Conservation (phyloP, 2,329 filamentous ascomycete genomes). For the Hypoxylon sp. region DNA sequence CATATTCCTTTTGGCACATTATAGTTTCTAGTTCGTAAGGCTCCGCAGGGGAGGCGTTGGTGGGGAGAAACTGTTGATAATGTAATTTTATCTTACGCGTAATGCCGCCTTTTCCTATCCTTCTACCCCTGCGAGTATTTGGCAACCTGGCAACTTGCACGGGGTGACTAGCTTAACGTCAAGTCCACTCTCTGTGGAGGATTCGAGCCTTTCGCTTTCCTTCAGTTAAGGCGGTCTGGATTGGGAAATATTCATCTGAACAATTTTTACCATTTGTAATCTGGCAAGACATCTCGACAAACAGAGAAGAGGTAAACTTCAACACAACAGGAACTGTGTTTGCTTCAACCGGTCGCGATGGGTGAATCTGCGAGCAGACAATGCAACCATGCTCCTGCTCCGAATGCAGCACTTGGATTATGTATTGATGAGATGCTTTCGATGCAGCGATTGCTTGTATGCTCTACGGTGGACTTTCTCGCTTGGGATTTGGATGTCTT, state of each 20-base stretch:
- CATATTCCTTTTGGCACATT: neutral
- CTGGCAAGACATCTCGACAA: too few species aligned
- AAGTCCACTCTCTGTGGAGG: neutral
- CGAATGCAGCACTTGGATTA: neutral
- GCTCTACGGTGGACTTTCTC: neutral
- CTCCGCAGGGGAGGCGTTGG: neutral
- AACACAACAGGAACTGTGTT: neutral
- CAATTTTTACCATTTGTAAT: too few species aligned
- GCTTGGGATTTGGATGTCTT: neutral
- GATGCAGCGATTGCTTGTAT: neutral
- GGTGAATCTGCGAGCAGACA: neutral
- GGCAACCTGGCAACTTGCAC: neutral
- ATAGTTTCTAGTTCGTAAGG: neutral
- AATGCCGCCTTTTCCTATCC: neutral
- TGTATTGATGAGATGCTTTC: neutral
- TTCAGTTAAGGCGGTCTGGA: neutral
- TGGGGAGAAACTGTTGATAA: neutral
- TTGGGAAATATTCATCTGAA: too few species aligned
- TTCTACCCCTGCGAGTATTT: neutral
- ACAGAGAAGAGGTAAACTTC: neutral
- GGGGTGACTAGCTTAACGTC: neutral
- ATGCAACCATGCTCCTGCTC: neutral
- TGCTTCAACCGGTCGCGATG: neutral
- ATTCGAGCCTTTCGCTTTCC: neutral
- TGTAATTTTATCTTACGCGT: conserved; percentile 4